Evolutionary conservation across 768 basidiomycete species (phyloP).

Genomic region (Phylloporus sp.): DNA sequence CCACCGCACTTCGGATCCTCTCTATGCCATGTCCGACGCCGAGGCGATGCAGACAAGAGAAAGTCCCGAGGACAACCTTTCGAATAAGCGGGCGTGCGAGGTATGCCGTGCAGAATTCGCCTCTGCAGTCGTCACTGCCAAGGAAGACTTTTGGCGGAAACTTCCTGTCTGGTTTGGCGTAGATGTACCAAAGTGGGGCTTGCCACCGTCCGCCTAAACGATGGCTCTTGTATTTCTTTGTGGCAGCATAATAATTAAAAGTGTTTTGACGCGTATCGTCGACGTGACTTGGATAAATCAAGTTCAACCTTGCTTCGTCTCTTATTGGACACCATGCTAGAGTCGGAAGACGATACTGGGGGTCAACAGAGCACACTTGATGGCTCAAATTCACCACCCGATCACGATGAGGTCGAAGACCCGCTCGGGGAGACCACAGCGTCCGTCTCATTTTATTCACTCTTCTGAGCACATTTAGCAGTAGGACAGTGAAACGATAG

Average conservation of each 20-base stretch:
- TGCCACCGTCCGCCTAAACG: constrained; percentile 1
- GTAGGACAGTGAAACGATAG: constrained; percentile 20
- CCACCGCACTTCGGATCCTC: constrained; percentile 64
- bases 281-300: not conserved
- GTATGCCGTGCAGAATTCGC: constrained; percentile 60
- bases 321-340: not conserved
- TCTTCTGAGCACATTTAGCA: not conserved
- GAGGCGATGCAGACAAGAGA: constrained; percentile 62
- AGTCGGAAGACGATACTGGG: not conserved
- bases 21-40: constrained; percentile 67
- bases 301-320: not conserved
- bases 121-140: constrained; percentile 51
- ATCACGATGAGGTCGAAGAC: constrained; percentile 13
- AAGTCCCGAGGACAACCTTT: constrained; percentile 41
- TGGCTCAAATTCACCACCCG: too few relatives aligned
- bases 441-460: constrained; percentile 3
- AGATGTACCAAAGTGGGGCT: constrained; percentile 40
- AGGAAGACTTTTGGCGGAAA: constrained; percentile 63
- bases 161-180: constrained; percentile 66
- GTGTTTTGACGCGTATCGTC: not conserved
- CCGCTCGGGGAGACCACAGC: not conserved
- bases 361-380: not conserved
- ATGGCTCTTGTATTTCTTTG: constrained; percentile 14
- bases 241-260: not conserved
- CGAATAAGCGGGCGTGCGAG: constrained; percentile 59